Percentiles rank a stretch among this genome's conserved stretches.
phyloP scores from a whole-genome alignment of 345 rosid genomes.

The Bruguiera parviflora region DNA sequence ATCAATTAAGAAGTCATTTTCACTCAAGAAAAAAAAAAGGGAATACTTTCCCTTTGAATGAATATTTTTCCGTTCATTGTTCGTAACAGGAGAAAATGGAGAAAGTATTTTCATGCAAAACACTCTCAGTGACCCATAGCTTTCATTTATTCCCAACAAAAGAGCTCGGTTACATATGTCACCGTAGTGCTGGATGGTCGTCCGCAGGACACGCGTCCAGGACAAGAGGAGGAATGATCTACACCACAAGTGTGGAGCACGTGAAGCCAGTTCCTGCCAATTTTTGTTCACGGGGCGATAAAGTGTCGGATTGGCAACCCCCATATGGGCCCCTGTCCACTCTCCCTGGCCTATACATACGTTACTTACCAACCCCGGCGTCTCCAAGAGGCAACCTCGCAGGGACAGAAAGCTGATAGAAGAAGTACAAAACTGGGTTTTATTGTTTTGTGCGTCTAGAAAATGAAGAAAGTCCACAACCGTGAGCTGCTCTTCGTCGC shows the following conservation, averaged over 20 bases:
- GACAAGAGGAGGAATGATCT: background rate
- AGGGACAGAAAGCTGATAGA: background rate
- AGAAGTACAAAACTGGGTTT: background rate
- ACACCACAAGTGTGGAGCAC: background rate
- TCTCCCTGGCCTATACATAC: background rate
- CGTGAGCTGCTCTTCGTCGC: background rate
- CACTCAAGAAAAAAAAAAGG: too few species aligned
- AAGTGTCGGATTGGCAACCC: too few species aligned
- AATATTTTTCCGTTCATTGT: too few species aligned
- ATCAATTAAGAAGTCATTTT: too few species aligned
- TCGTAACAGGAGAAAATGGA: too few species aligned
- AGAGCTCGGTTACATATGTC: too few species aligned
- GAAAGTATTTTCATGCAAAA: too few species aligned
- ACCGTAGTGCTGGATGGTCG: background rate
- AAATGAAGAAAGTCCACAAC: constrained; percentile 21
- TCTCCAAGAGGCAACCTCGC: background rate
- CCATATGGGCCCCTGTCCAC: background rate
- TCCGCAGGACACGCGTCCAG: background rate
- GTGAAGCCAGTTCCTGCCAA: constrained; percentile 8
- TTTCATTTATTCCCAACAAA: too few species aligned
- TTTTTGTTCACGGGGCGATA: constrained; percentile 9
- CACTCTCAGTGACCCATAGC: too few species aligned
- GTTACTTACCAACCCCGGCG: background rate
- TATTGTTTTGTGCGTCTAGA: background rate
- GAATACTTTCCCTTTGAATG: too few species aligned